Percentiles rank a stretch among this genome's conserved stretches.
Conservation (phyloP, 495 filamentous ascomycete genomes). For the Penicillium manginii region DNA sequence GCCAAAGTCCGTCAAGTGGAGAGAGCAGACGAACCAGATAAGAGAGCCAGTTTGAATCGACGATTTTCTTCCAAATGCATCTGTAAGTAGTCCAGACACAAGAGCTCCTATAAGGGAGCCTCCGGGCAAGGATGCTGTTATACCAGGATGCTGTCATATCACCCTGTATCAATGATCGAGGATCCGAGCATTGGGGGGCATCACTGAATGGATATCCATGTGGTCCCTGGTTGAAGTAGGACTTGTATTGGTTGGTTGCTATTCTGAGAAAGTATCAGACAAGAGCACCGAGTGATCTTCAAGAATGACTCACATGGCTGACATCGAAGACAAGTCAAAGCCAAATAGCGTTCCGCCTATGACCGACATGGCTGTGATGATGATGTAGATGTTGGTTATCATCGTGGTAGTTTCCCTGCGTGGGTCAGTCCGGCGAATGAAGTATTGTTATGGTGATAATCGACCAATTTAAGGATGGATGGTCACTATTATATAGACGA, state of each 20-base stretch:
- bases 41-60: constrained; percentile 64
- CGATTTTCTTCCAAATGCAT: constrained; percentile 65
- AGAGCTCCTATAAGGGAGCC: constrained; percentile 72
- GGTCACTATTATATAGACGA: not conserved
- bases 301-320: constrained; percentile 57
- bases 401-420: constrained; percentile 1
- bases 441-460: not conserved
- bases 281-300: not conserved
- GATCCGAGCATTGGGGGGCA: constrained; percentile 46
- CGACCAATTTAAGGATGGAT: not conserved
- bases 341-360: constrained; percentile 68
- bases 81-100: constrained; percentile 66
- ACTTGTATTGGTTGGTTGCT: constrained; percentile 55
- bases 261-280: constrained; percentile 24
- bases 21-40: constrained; percentile 52
- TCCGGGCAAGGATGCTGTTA: constrained; percentile 70
- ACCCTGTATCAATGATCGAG: constrained; percentile 51
- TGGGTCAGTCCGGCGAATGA: not conserved
- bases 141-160: constrained; percentile 67
- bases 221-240: constrained; percentile 58
- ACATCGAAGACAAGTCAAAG: constrained; percentile 75
- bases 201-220: constrained; percentile 22
- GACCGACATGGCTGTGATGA: constrained; percentile 35
- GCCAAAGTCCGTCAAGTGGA: not conserved
- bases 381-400: constrained; percentile 35